Conservation (phyloP, 768 basidiomycete species). For the Candolleomyces eurysporus region DNA sequence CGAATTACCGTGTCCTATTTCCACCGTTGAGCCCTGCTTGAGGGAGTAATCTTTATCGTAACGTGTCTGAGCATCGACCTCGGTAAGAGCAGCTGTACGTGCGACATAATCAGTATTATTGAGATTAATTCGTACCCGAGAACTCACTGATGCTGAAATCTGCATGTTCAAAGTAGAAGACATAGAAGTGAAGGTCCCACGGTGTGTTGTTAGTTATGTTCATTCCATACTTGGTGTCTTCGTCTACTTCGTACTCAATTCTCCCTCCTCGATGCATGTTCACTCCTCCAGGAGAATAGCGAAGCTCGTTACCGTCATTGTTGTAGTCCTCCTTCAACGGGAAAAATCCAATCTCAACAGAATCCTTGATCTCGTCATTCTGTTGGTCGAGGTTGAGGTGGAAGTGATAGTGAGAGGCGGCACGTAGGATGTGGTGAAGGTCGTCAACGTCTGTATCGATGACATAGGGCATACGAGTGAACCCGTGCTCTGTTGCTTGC, state of each 20-base stretch:
- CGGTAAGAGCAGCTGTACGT: conserved; percentile 22
- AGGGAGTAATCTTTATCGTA: conserved; percentile 22
- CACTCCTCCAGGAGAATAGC: conserved; percentile 18
- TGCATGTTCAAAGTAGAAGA: neutral
- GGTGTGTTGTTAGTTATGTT: conserved; percentile 29
- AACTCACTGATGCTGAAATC: conserved; percentile 25
- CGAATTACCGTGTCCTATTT: conserved; percentile 40
- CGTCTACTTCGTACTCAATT: conserved; percentile 18
- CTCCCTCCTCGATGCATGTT: conserved; percentile 26
- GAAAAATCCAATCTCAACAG: conserved; percentile 27
- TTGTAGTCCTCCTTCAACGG: conserved; percentile 18
- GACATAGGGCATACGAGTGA: conserved; percentile 15
- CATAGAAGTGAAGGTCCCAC: neutral
- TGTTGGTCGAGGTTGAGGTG: conserved; percentile 24
- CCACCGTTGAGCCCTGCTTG: conserved; percentile 18
- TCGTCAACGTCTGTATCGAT: conserved; percentile 3
- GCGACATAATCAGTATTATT: conserved; percentile 17
- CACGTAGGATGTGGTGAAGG: conserved; percentile 18
- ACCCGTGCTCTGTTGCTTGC: conserved; percentile 17
- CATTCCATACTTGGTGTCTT: conserved; percentile 14
- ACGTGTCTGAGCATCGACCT: conserved; percentile 12
- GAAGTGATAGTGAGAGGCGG: conserved; percentile 22
- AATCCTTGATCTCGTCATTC: conserved; percentile 9
- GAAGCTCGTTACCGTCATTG: conserved; percentile 13
- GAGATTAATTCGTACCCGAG: neutral